A percentile compares a stretch with the other conserved stretches of the same genome.
Evolutionary conservation across 352 stramenopile genomes (phyloP).

Genomic region (Phytophthora sansomeana): DNA sequence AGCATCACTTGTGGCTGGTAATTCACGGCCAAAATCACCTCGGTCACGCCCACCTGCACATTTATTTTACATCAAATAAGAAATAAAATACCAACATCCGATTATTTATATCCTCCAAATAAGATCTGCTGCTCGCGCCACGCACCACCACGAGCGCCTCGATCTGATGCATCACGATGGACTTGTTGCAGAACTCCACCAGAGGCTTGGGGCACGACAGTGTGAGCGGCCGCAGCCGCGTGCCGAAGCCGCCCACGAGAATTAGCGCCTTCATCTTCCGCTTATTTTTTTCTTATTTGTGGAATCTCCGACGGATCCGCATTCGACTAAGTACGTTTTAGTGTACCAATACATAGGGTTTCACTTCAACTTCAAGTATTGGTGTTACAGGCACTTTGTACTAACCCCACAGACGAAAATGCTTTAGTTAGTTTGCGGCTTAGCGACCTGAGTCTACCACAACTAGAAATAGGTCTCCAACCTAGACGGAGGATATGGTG

Average conservation of each 20-base stretch:
- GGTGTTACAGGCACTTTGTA: too few relatives aligned
- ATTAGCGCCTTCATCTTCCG: slow-evolving; percentile 91
- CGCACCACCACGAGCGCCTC: slow-evolving; percentile 83
- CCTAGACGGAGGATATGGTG: slow-evolving; percentile 12
- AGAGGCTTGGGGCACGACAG: slow-evolving; percentile 91
- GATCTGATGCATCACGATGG: slow-evolving; percentile 91
- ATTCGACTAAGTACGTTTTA: background rate
- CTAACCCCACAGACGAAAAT: background rate
- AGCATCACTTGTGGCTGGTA: slow-evolving; percentile 92
- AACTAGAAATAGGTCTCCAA: slow-evolving; percentile 19
- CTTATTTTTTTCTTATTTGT: background rate
- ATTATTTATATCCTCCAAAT: background rate
- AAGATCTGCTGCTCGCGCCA: background rate
- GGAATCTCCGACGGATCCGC: background rate
- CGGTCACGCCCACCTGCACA: slow-evolving; percentile 82
- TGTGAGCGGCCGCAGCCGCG: slow-evolving; percentile 88
- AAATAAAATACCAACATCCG: background rate
- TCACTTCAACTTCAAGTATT: slow-evolving; percentile 15
- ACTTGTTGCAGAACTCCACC: slow-evolving; percentile 94
- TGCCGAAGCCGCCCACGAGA: slow-evolving; percentile 91
- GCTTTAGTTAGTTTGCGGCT: background rate
- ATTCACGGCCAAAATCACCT: slow-evolving; percentile 91
- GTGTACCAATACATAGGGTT: background rate
- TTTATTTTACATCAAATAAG: background rate
- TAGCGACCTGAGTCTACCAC: slow-evolving; percentile 15